Percentiles rank a stretch among this genome's conserved stretches.
Conservation (phyloP, 148 eudicot species). For the Vaccinium corymbosum region DNA sequence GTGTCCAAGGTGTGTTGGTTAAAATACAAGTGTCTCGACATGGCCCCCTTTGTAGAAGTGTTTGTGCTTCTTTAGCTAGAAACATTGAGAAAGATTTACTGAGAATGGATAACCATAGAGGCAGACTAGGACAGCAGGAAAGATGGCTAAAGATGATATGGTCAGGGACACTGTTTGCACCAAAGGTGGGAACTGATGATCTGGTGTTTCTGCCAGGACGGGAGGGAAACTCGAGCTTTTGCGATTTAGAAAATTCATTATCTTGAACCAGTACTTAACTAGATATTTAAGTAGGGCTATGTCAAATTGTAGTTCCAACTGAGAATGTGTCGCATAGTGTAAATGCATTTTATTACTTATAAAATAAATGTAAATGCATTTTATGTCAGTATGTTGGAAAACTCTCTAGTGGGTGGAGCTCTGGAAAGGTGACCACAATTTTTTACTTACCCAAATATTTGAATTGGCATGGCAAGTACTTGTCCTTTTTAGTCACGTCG, state of each 20-base stretch:
- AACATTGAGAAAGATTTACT: neutral
- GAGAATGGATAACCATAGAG: neutral
- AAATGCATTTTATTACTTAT: neutral
- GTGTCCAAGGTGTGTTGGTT: neutral
- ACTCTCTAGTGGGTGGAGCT: neutral
- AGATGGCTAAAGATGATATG: neutral
- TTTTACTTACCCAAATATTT: neutral
- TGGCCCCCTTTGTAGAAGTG: neutral
- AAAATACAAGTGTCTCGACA: neutral
- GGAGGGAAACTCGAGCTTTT: neutral
- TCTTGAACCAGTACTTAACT: neutral
- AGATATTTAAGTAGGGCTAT: neutral
- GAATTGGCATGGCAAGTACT: neutral
- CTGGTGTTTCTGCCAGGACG: neutral
- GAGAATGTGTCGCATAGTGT: neutral
- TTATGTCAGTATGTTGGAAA: neutral
- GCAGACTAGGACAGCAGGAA: neutral
- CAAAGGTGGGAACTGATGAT: neutral
- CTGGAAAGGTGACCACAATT: neutral
- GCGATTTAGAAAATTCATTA: neutral
- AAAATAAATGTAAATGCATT: neutral
- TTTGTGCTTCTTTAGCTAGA: neutral
- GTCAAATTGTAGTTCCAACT: neutral
- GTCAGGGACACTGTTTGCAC: neutral
- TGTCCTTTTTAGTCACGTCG: neutral